Base-by-base conservation (phyloP, 176 grass and related monocot species). In the Carex pumila region DNA sequence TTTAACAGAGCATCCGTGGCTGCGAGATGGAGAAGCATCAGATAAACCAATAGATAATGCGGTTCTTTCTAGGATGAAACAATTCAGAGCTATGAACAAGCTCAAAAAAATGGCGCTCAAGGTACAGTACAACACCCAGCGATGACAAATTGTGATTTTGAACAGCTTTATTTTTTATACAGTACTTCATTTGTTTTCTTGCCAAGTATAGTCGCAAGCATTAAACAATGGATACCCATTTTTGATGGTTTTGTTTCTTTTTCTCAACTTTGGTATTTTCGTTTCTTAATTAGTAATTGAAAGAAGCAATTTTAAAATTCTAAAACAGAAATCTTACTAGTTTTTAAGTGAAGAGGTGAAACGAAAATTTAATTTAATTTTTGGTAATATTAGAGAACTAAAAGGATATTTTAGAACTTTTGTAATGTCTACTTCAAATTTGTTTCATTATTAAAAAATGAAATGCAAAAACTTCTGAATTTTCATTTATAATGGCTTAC, bases 71-170 rank as follows among this genome's bases (percentile, higher is more conserved):
- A 99, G 97, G 85, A 99, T 99, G 97, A 99, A 99, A 61, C 97
- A 99, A 80, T 95, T 99, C 83, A 99, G 93, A 91, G 97, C 97
- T 83, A 95, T 95, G 93, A 99, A 99, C 87, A 99, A 99, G 79
- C 90, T 99, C 49, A 99, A 99, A 91, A 95, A 99, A 85, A 94
- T 99, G 97, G 97, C 97, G 81, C 84, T 99, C 29, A 99, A 99
- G 93, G 97, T 98, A 65, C 52, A 78, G 52, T 6, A 36, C 6
- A 78, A 78, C 57, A 34, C n/a, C 4, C 52, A 57, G 25, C 73
- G 34, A 78, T 78, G 45, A 68, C 81, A 82, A 49, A 71, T 54
- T 71, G 77, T 54, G 22, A 65, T 60, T 3, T 31, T 79, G 12
- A 78, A 56, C 39, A 22, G 25, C 32, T 2, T 30, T 29, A 29